phyloP scores from a whole-genome alignment of 768 basidiomycete species.

The Macrocybe gigantea region DNA sequence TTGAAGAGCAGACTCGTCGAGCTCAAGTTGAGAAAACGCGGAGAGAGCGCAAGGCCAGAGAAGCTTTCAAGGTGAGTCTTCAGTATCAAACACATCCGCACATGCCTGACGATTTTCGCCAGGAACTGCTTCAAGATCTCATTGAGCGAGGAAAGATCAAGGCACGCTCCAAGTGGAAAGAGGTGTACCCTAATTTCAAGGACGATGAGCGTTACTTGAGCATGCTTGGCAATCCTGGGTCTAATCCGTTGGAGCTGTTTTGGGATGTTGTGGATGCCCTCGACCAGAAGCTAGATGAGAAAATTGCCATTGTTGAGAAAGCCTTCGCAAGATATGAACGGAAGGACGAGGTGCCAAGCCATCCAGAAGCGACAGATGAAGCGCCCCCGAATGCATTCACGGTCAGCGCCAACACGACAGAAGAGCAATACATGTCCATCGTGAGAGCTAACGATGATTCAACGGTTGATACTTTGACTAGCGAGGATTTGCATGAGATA shows the following conservation, averaged over 20 bases:
- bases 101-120: not conserved
- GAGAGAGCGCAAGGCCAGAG: constrained; percentile 83
- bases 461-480: constrained; percentile 37
- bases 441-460: constrained; percentile 54
- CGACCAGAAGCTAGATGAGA: constrained; percentile 79
- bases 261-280: constrained; percentile 90
- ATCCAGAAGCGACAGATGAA: constrained; percentile 16
- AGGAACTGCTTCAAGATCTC: constrained; percentile 74
- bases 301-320: constrained; percentile 62
- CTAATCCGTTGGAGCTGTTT: constrained; percentile 92
- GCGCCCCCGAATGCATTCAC: constrained; percentile 25
- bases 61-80: constrained; percentile 75
- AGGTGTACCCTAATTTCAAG: constrained; percentile 71
- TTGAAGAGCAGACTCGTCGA: constrained; percentile 80
- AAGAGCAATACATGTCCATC: constrained; percentile 55
- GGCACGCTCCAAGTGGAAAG: constrained; percentile 88
- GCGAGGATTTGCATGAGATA: constrained; percentile 50
- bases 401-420: constrained; percentile 52
- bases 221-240: constrained; percentile 90
- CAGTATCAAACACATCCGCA: not conserved
- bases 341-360: constrained; percentile 7
- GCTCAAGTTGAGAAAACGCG: constrained; percentile 79
- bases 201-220: constrained; percentile 79
- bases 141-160: constrained; percentile 60
- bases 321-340: constrained; percentile 43